Conservation (phyloP, 192 early-diverging fungal genomes). For the Linnemannia exigua region DNA sequence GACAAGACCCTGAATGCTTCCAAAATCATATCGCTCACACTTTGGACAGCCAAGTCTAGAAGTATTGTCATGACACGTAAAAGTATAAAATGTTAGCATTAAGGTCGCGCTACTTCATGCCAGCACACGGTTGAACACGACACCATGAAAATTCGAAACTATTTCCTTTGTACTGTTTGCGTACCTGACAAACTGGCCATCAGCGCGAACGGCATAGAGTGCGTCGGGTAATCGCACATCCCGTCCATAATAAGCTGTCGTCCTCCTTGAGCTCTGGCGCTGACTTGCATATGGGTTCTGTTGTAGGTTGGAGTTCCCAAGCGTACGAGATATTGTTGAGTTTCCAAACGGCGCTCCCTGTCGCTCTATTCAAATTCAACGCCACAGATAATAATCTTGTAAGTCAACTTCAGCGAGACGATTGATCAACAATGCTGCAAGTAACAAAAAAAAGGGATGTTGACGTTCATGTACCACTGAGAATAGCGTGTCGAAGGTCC, state of each 20-base stretch:
- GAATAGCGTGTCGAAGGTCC: slow-evolving; percentile 67
- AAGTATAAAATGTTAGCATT: slow-evolving; percentile 10
- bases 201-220: slow-evolving; percentile 49
- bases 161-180: not conserved
- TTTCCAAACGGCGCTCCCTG: slow-evolving; percentile 61
- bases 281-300: slow-evolving; percentile 14
- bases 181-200: slow-evolving; percentile 55
- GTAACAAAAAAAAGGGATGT: not conserved
- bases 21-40: slow-evolving; percentile 85
- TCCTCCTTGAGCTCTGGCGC: slow-evolving; percentile 29
- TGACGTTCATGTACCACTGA: slow-evolving; percentile 61
- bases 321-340: slow-evolving; percentile 31
- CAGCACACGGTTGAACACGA: not conserved
- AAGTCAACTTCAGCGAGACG: not conserved
- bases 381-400: not conserved
- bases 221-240: slow-evolving; percentile 45
- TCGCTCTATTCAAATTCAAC: slow-evolving; percentile 42
- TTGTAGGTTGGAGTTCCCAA: not conserved
- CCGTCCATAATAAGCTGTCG: slow-evolving; percentile 32
- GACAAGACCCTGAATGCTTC: slow-evolving; percentile 87
- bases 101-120: not conserved
- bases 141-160: not conserved
- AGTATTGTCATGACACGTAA: not conserved
- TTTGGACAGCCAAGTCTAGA: slow-evolving; percentile 80
- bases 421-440: not conserved